Evolutionary conservation across 768 basidiomycete species (phyloP), one percentile per base, ranked within the genome.

Genomic region (Tricholoma matsutake): DNA sequence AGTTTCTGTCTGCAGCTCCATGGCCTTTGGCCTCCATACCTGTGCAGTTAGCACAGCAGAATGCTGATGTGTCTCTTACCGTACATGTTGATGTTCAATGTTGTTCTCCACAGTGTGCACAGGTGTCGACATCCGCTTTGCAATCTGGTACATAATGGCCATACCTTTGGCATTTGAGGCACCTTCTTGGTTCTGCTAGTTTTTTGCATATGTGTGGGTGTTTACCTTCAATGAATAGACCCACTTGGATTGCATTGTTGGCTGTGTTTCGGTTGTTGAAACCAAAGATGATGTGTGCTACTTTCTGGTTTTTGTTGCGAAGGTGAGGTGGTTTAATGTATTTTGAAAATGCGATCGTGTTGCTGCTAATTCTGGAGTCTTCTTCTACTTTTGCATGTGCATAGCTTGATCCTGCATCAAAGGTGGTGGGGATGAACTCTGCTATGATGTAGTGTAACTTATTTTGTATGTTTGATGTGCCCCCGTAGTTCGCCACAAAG

Each of bases 31-130:
- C 18, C 1, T 29, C 72, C 2, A 47, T 25, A 0, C 11, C 25
- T 16, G 52, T 61, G 66, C 74, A 74, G 59, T 73, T 72, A 0
- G 61, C 49, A 54, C 73, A 76, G 9, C 55, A 56, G 0, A 51
- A n/a, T 3, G 54, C 16, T 14, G 41, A 43, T 4, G 57, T 60
- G 13, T 67, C 61, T 9, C 1, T n/a, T 8, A 47, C 41, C 1
- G 25, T 47, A 63, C 74, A 68, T 16, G 57, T 41, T 3, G 31
- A 0, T 0, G 71, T 72, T 0, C 65, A 52, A 58, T 72, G 72
- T 16, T 61, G 49, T 1, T 34, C 65, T 6, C 10, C 64, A n/a
- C 67, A 70, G 0, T 62, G 31, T 22, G 62, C 66, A 43, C 69
- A 68, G 1, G 52, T 34, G 22, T 67, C 64, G 2, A 41, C 34